A percentile compares a stretch with the other conserved stretches of the same genome.
phyloP scores from a whole-genome alignment of 495 filamentous ascomycete genomes.

The Cryomyces minteri region DNA sequence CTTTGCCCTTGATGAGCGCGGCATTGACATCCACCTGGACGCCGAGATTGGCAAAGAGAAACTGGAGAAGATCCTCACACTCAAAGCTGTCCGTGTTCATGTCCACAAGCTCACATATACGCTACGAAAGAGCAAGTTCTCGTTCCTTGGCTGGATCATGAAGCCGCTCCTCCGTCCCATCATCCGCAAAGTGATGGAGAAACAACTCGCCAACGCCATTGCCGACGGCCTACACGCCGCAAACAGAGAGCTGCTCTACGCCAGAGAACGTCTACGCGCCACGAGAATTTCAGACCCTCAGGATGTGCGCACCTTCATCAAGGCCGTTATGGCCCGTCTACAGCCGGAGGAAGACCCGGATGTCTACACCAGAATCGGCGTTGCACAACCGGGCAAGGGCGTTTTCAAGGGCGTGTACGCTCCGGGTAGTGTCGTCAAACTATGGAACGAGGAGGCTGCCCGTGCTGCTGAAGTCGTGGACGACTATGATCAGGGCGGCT shows the following conservation, averaged over 20 bases:
- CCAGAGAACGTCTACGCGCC: conserved; percentile 69
- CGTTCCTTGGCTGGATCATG: conserved; percentile 60
- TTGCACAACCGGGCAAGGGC: conserved; percentile 40
- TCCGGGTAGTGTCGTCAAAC: conserved; percentile 68
- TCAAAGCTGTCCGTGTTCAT: conserved; percentile 53
- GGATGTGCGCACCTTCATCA: conserved; percentile 62
- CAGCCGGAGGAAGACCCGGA: conserved; percentile 54
- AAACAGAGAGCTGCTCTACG: conserved; percentile 75
- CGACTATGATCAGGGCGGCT: conserved; percentile 46
- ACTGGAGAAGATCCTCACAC: conserved; percentile 62
- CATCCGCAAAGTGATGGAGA: conserved; percentile 60
- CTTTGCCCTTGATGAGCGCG: conserved; percentile 67
- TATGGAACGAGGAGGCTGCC: conserved; percentile 66
- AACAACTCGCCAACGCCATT: conserved; percentile 54
- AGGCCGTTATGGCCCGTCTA: conserved; percentile 58
- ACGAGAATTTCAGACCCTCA: conserved; percentile 66
- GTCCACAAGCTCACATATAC: conserved; percentile 78
- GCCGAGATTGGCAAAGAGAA: conserved; percentile 58
- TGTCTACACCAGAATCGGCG: conserved; percentile 48
- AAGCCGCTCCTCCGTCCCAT: conserved; percentile 72
- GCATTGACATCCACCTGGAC: conserved; percentile 71
- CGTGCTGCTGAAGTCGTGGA: conserved; percentile 45
- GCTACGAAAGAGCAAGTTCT: conserved; percentile 55
- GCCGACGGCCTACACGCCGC: conserved; percentile 46
- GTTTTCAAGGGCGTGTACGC: conserved; percentile 74